phyloP scores from a whole-genome alignment of 2,329 filamentous ascomycete genomes.

The Hypoxylon sp. region DNA sequence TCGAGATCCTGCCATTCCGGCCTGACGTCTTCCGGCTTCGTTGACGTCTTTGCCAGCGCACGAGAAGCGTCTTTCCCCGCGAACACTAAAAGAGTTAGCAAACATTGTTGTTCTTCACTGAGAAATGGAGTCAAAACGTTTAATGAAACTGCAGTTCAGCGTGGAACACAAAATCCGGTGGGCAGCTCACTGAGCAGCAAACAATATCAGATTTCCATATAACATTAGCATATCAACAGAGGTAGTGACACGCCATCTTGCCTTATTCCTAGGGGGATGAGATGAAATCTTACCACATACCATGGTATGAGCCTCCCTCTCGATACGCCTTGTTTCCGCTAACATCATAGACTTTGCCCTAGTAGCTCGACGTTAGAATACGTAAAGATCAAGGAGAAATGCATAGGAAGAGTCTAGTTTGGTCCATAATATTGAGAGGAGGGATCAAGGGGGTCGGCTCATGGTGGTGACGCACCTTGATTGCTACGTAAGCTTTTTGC shows the following conservation, averaged over 20 bases:
- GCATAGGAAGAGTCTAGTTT: not conserved
- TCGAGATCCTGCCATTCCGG: constrained; percentile 86
- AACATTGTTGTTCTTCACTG: constrained; percentile 27
- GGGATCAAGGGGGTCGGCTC: constrained; percentile 4
- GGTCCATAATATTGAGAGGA: constrained; percentile 55
- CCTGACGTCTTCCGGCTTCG: constrained; percentile 85
- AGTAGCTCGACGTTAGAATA: constrained; percentile 32
- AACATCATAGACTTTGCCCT: constrained; percentile 97
- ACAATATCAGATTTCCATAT: constrained; percentile 19
- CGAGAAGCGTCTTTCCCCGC: constrained; percentile 96
- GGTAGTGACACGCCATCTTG: constrained; percentile 9
- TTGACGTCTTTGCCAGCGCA: constrained; percentile 87
- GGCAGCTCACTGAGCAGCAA: constrained; percentile 17
- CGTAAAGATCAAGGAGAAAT: constrained; percentile 61
- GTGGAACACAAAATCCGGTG: constrained; percentile 21
- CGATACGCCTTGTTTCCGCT: constrained; percentile 90
- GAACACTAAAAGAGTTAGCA: constrained; percentile 76
- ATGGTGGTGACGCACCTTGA: constrained; percentile 68
- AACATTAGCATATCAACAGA: not conserved
- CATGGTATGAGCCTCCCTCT: constrained; percentile 85
- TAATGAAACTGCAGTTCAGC: constrained; percentile 27
- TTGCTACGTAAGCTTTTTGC: constrained; percentile 76
- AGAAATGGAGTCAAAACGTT: constrained; percentile 14
- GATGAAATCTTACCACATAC: constrained; percentile 65
- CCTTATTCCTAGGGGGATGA: constrained; percentile 8